Conservation (phyloP, 192 early-diverging fungal species). For the Gamsiella multidivaricata region DNA sequence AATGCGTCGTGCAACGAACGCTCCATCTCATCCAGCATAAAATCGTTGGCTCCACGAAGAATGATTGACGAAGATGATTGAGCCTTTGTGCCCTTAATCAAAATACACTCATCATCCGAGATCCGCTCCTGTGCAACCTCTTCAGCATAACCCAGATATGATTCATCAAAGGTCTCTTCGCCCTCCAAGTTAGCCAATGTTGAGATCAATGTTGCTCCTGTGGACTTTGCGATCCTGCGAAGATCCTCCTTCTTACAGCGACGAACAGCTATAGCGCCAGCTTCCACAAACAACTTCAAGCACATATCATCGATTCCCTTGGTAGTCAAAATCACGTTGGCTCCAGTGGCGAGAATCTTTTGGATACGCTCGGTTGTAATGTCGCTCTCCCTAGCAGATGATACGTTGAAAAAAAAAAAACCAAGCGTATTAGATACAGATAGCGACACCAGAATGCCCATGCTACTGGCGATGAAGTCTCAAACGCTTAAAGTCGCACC, state of each 20-base stretch:
- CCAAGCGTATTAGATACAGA: not conserved
- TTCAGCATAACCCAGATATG: conserved; percentile 91
- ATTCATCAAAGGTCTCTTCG: conserved; percentile 95
- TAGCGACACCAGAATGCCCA: not conserved
- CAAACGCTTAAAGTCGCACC: conserved; percentile 56
- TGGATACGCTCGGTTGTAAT: conserved; percentile 96
- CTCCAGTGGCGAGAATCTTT: conserved; percentile 95
- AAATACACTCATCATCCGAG: conserved; percentile 97
- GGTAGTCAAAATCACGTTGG: conserved; percentile 97
- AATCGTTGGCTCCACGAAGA: conserved; percentile 98
- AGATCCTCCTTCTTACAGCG: conserved; percentile 97
- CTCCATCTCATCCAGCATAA: conserved; percentile 99
- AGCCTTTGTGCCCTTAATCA: conserved; percentile 91
- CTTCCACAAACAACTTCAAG: conserved; percentile 98
- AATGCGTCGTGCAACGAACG: conserved; percentile 94
- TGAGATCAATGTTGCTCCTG: conserved; percentile 93
- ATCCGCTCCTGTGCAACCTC: conserved; percentile 98
- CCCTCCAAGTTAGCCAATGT: conserved; percentile 98
- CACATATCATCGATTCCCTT: conserved; percentile 99
- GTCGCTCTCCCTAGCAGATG: conserved; percentile 81
- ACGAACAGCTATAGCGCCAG: conserved; percentile 96
- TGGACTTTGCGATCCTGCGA: conserved; percentile 96
- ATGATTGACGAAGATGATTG: conserved; percentile 93
- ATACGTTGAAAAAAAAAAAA: not conserved
- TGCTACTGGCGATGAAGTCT: not conserved